Conservation (phyloP, 2,329 filamentous ascomycete species). For the Aspergillus proliferans region DNA sequence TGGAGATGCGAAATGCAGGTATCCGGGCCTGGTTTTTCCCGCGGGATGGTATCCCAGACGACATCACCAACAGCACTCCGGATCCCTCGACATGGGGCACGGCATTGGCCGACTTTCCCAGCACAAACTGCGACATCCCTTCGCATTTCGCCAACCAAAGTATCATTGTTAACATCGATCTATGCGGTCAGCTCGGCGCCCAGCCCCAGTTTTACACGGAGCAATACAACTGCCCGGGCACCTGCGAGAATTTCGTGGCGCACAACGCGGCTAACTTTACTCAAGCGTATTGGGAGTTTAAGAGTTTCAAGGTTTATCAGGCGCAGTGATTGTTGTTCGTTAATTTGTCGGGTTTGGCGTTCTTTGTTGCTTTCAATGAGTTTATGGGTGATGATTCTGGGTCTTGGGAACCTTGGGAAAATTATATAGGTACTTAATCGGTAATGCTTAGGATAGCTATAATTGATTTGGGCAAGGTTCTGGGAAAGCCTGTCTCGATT, state of each 20-base stretch:
- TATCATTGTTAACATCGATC: conserved; percentile 60
- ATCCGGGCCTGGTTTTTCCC: conserved; percentile 60
- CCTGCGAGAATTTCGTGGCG: conserved; percentile 54
- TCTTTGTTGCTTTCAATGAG: too few species aligned
- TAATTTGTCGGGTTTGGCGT: too few species aligned
- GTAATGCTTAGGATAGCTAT: too few species aligned
- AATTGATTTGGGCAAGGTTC: too few species aligned
- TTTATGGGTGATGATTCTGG: too few species aligned
- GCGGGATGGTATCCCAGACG: conserved; percentile 43
- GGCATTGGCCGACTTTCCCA: conserved; percentile 60
- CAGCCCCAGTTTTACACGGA: conserved; percentile 25
- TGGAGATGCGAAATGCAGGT: conserved; percentile 56
- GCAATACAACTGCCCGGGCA: conserved; percentile 42
- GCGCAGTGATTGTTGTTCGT: conserved; percentile 9
- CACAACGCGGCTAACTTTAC: conserved; percentile 51
- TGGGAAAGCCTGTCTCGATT: too few species aligned
- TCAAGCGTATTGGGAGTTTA: conserved; percentile 62
- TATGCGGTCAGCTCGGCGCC: conserved; percentile 54
- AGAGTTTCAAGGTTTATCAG: conserved; percentile 54
- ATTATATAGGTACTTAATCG: too few species aligned
- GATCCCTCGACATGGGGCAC: conserved; percentile 58
- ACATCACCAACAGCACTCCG: conserved; percentile 49
- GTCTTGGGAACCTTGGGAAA: too few species aligned
- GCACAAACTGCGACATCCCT: conserved; percentile 54
- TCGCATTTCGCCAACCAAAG: conserved; percentile 59